Conservation (phyloP, 2,329 filamentous ascomycete genomes). For the Fusarium sp. region DNA sequence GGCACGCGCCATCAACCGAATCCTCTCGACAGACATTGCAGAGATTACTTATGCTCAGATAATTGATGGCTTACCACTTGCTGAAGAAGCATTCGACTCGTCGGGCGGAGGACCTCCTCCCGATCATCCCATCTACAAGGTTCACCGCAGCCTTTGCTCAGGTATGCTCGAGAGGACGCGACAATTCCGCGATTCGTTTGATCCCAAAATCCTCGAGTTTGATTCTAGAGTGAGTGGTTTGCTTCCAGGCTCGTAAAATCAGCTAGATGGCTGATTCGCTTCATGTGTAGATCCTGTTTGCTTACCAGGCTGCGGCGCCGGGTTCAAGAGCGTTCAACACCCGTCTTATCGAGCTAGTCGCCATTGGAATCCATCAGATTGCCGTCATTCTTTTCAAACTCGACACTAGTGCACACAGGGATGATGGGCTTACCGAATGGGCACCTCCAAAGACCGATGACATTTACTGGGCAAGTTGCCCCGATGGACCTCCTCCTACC, state of each 20-base stretch:
- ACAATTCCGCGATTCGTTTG: conserved; percentile 26
- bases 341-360: conserved; percentile 49
- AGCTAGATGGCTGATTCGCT: background rate
- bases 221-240: conserved; percentile 20
- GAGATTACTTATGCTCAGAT: conserved; percentile 40
- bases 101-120: background rate
- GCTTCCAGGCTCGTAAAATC: background rate
- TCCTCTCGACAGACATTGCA: conserved; percentile 26
- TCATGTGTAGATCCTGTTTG: conserved; percentile 36
- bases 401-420: conserved; percentile 37
- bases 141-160: conserved; percentile 35
- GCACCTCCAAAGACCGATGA: conserved; percentile 30
- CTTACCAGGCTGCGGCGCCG: conserved; percentile 38
- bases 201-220: conserved; percentile 7
- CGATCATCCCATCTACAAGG: conserved; percentile 31
- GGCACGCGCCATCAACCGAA: conserved; percentile 12
- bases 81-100: conserved; percentile 3
- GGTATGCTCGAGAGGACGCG: conserved; percentile 28
- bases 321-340: conserved; percentile 44
- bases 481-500: conserved; percentile 35
- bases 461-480: conserved; percentile 7
- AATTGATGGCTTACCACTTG: conserved; percentile 39
- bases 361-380: conserved; percentile 46
- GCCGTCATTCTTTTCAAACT: conserved; percentile 42
- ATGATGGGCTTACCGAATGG: conserved; percentile 40